Percentiles rank a stretch among this genome's conserved stretches.
Conservation (phyloP, 352 stramenopile genomes). For the Globisporangium viniferum region DNA sequence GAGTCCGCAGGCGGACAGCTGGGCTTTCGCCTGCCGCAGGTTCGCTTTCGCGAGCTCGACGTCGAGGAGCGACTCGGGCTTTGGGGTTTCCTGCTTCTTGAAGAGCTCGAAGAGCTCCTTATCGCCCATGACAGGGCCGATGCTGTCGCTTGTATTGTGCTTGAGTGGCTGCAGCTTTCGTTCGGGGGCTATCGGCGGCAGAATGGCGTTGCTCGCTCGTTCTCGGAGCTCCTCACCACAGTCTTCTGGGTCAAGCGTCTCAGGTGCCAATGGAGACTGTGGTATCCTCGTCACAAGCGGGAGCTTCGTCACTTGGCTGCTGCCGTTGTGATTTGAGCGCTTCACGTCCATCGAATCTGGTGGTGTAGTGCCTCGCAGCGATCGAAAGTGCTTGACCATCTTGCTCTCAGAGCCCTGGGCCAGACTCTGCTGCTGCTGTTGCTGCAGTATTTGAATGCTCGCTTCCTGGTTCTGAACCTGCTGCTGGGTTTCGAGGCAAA, state of each 20-base stretch:
- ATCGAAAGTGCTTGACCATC: constrained; percentile 53
- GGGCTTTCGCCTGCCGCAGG: constrained; percentile 38
- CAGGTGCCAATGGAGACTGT: neutral
- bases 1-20: constrained; percentile 28
- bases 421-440: neutral
- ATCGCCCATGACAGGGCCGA: constrained; percentile 22
- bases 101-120: constrained; percentile 63
- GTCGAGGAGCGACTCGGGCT: constrained; percentile 46
- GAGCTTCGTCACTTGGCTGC: neutral
- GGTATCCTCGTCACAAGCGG: neutral
- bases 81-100: constrained; percentile 27
- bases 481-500: constrained; percentile 31
- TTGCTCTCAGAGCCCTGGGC: constrained; percentile 30
- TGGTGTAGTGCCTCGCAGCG: constrained; percentile 27
- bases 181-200: constrained; percentile 5
- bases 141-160: constrained; percentile 7
- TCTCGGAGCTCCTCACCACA: neutral
- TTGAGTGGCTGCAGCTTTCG: constrained; percentile 14
- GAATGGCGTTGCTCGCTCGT: neutral
- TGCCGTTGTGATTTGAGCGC: neutral
- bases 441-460: neutral
- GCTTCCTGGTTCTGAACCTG: neutral
- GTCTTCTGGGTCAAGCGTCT: neutral
- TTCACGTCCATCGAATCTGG: constrained; percentile 2
- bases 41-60: constrained; percentile 63